phyloP scores from a whole-genome alignment of 1,284 basidiomycete genomes.

The Puccinia coronata region DNA sequence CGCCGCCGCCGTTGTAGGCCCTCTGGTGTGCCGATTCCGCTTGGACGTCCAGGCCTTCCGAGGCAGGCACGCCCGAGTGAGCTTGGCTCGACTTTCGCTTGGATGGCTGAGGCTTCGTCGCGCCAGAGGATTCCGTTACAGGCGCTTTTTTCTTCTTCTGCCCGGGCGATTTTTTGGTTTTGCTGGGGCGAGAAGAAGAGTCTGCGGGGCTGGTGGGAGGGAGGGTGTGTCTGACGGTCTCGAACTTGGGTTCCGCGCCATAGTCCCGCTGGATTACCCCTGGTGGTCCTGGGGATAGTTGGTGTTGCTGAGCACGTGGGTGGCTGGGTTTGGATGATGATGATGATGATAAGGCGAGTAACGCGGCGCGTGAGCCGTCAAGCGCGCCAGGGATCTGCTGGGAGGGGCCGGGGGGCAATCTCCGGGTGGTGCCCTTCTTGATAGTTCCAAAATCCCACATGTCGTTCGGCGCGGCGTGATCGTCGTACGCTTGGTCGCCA shows the following conservation, averaged over 20 bases:
- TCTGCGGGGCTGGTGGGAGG: not conserved
- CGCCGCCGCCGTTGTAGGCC: not conserved
- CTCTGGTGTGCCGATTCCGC: not conserved
- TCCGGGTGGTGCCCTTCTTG: constrained; percentile 62
- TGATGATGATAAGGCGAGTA: constrained; percentile 60
- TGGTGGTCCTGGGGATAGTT: constrained; percentile 56
- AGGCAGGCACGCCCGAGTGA: not conserved
- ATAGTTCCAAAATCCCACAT: constrained; percentile 94
- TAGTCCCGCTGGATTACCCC: constrained; percentile 39
- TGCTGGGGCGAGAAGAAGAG: constrained; percentile 35
- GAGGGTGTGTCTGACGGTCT: constrained; percentile 53
- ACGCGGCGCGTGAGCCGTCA: constrained; percentile 61
- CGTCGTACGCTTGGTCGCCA: constrained; percentile 64
- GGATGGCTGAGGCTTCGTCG: not conserved
- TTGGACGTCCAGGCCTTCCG: constrained; percentile 5
- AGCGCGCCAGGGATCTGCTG: constrained; percentile 14
- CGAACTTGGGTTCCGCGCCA: constrained; percentile 51
- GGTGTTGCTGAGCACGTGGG: constrained; percentile 66
- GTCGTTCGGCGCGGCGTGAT: constrained; percentile 72
- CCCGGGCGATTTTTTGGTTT: constrained; percentile 30
- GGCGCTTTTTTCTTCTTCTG: constrained; percentile 37
- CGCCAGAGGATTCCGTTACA: not conserved
- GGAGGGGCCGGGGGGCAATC: constrained; percentile 27
- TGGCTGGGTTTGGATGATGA: constrained; percentile 64
- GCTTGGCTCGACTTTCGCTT: constrained; percentile 4